These are phyloP conservation scores for Brachypodium distachyon DNA, from an alignment of 202 grass and related monocot species.

Conservation along the genomic window DNA sequence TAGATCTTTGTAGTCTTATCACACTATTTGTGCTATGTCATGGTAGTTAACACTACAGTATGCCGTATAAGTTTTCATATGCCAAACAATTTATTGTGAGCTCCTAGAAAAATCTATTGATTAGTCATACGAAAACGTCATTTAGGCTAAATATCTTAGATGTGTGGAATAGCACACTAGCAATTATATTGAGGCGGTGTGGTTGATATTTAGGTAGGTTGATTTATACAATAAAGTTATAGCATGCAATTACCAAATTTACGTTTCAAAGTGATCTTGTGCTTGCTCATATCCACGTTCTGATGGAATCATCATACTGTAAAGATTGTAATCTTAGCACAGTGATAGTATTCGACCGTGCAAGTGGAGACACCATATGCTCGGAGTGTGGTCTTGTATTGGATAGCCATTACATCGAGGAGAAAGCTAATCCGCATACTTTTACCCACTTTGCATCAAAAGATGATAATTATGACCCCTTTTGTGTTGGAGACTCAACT, in stretches of 20 bases:
- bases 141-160: not conserved
- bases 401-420: not conserved
- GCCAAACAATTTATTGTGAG: not conserved
- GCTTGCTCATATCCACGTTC: not conserved
- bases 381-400: not conserved
- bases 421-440: not conserved
- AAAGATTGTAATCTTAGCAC: constrained; percentile 4
- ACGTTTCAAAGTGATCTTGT: not conserved
- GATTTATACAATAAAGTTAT: not conserved
- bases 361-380: constrained; percentile 3
- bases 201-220: not conserved
- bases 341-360: not conserved
- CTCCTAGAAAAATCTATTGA: not conserved
- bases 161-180: not conserved
- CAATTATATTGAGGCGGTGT: not conserved
- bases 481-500: not conserved
- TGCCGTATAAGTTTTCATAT: not conserved
- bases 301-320: not conserved
- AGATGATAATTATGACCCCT: not conserved
- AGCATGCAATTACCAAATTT: too few species aligned
- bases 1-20: not conserved
- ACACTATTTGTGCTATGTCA: not conserved
- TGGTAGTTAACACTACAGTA: not conserved
- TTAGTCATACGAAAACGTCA: not conserved
- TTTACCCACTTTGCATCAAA: not conserved